Base-by-base conservation (phyloP, 108 stramenopile species). In the Conticribra guillardii region DNA sequence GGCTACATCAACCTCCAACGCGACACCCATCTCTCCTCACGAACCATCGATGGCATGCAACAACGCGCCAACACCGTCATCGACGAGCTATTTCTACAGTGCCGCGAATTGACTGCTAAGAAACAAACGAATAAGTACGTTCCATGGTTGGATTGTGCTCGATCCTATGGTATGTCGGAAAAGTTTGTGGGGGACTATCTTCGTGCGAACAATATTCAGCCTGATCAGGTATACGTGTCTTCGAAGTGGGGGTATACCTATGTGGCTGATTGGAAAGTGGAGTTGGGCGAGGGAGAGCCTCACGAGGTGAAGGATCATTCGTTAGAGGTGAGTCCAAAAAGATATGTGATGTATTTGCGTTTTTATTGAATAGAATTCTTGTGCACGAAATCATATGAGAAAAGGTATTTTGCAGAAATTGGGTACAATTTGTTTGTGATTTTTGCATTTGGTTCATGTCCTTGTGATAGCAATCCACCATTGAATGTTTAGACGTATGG, bases 231-330 rank as follows among this genome's bases (percentile, higher is more conserved):
- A 8, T 80, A 79, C 62, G 84, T 88, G 14, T 75, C 72, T 27
- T 76, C 73, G 58, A 92, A 92, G 63, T 92, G 91, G 88, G 91
- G 88, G 15, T 92, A 92, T 62, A 86, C 62, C 26, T 91, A 91
- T 67, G 90, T 91, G 48, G 90, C 90, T 0, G 85, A 91, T 69
- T 91, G 85, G 79, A 81, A 85, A 16, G 85, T 91, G 0, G 47
- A 75, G 30, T 59, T 91, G 19, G 78, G 60, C n/a, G 73, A 46
- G 2, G 87, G 89, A 29, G 76, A 60, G 51, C 84, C 87, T 5
- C 91, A 93, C 65, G 91, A 93, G 67, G 80, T 93, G 0, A 93
- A 93, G 60, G 89, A 93, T 75, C 91, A 93, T 73, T 88, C 87
- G 3, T 56, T 77, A 19, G 84, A 81, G 60, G 78, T 79, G 72